A percentile compares a stretch with the other conserved stretches of the same genome.
Evolutionary conservation across 2,329 filamentous ascomycete genomes (phyloP).

Genomic region (Hirsutella thompsonii): DNA sequence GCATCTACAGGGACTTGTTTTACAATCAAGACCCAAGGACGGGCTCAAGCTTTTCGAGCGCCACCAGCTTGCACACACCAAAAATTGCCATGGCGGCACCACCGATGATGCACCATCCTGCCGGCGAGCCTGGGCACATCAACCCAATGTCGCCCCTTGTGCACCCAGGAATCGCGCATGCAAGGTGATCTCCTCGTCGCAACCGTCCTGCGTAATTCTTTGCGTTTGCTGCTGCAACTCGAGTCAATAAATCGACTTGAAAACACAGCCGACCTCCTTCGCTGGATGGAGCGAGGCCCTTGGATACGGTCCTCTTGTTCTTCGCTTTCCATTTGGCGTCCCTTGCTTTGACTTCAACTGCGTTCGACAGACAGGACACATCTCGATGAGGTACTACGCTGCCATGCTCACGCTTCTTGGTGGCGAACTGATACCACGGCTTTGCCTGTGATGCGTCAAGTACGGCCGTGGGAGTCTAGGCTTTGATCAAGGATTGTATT

Average conservation of each 20-base stretch:
- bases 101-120: conserved; percentile 1
- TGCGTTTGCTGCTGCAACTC: no score
- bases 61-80: conserved; percentile 15
- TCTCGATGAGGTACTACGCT: no score
- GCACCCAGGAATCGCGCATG: background rate
- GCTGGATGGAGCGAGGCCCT: background rate
- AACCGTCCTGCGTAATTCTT: no score
- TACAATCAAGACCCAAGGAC: conserved; percentile 12
- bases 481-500: background rate
- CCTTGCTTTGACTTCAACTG: background rate
- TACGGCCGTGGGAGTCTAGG: background rate
- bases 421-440: no score
- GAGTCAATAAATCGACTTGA: no score
- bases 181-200: background rate
- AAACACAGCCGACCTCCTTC: background rate
- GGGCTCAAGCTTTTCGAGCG: conserved; percentile 30
- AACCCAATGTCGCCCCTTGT: conserved; percentile 1
- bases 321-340: background rate
- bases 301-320: background rate
- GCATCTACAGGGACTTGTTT: conserved; percentile 34
- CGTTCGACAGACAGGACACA: no score
- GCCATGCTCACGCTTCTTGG: no score
- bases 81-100: conserved; percentile 8
- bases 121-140: background rate
- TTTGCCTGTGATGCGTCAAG: no score